Evolutionary conservation across 2,329 filamentous ascomycete species (phyloP).

Genomic region (Nigrospora osmanthi): DNA sequence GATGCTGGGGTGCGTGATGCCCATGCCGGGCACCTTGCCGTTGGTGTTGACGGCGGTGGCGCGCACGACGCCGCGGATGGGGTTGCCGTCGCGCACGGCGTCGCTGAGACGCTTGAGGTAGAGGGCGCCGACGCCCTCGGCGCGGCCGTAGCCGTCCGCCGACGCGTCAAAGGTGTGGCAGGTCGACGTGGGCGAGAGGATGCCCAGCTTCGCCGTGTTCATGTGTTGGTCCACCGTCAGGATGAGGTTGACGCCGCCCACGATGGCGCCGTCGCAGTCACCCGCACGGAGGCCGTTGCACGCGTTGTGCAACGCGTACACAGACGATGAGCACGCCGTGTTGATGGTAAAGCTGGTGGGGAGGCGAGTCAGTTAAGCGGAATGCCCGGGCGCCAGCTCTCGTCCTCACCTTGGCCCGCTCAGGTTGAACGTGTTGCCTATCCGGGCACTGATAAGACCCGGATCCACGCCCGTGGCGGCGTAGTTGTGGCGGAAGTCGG

Average conservation of each 20-base stretch:
- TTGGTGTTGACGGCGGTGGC: conserved; percentile 14
- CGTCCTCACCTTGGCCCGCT: conserved; percentile 17
- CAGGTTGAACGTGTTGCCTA: conserved; percentile 28
- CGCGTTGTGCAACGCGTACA: conserved; percentile 24
- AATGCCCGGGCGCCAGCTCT: neutral
- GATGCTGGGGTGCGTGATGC: conserved; percentile 16
- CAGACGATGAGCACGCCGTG: conserved; percentile 28
- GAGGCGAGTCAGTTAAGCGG: too few relatives aligned
- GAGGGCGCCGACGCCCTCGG: conserved; percentile 11
- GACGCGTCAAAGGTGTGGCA: conserved; percentile 19
- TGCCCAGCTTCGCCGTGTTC: conserved; percentile 19
- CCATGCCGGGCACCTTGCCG: conserved; percentile 8
- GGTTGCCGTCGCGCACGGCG: conserved; percentile 11
- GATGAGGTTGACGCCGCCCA: conserved; percentile 27
- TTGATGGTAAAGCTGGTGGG: conserved; percentile 13
- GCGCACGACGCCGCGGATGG: conserved; percentile 15
- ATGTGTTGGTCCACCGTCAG: conserved; percentile 18
- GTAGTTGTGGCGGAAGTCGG: conserved; percentile 15
- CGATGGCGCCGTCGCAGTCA: conserved; percentile 24
- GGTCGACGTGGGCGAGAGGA: conserved; percentile 21
- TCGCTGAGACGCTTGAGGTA: conserved; percentile 10
- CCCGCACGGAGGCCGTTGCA: conserved; percentile 14
- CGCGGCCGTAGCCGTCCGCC: conserved; percentile 19
- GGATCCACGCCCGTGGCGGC: conserved; percentile 24
- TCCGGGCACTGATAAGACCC: conserved; percentile 27